These are phyloP conservation scores for Pseudocercospora fuligena DNA, from an alignment of 2,329 filamentous ascomycete species.

Conservation along the genomic window DNA sequence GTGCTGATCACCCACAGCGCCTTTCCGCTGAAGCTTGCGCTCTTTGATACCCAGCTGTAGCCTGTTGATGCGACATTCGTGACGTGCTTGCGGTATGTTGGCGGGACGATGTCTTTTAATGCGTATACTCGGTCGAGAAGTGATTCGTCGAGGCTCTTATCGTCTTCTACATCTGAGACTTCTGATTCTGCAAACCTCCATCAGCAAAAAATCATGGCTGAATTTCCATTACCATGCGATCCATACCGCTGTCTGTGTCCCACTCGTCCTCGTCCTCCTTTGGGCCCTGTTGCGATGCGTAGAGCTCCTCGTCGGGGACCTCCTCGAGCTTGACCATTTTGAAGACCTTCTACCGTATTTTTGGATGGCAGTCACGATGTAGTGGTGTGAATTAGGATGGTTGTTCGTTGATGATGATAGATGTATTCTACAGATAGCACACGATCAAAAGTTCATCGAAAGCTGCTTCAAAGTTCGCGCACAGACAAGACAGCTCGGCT, in stretches of 20 bases:
- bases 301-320: slow-evolving; percentile 95
- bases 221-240: not conserved
- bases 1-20: slow-evolving; percentile 90
- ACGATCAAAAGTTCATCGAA: slow-evolving; percentile 1
- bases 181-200: slow-evolving; percentile 66
- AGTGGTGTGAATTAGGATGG: not conserved
- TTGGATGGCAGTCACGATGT: not conserved
- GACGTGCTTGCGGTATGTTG: slow-evolving; percentile 50
- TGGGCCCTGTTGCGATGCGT: slow-evolving; percentile 69
- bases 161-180: slow-evolving; percentile 72
- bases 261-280: slow-evolving; percentile 75
- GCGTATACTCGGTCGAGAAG: slow-evolving; percentile 49
- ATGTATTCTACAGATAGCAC: not conserved
- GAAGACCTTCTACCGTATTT: slow-evolving; percentile 26
- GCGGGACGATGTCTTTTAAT: slow-evolving; percentile 52
- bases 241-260: slow-evolving; percentile 87
- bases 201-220: slow-evolving; percentile 14
- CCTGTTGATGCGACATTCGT: slow-evolving; percentile 54
- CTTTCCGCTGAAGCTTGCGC: slow-evolving; percentile 77
- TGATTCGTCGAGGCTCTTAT: slow-evolving; percentile 56
- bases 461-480: not conserved
- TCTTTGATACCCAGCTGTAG: slow-evolving; percentile 62
- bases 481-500: not conserved
- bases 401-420: not conserved
- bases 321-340: slow-evolving; percentile 96